Evolutionary conservation across 345 rosid genomes (phyloP).

Genomic region (Heritiera littoralis): DNA sequence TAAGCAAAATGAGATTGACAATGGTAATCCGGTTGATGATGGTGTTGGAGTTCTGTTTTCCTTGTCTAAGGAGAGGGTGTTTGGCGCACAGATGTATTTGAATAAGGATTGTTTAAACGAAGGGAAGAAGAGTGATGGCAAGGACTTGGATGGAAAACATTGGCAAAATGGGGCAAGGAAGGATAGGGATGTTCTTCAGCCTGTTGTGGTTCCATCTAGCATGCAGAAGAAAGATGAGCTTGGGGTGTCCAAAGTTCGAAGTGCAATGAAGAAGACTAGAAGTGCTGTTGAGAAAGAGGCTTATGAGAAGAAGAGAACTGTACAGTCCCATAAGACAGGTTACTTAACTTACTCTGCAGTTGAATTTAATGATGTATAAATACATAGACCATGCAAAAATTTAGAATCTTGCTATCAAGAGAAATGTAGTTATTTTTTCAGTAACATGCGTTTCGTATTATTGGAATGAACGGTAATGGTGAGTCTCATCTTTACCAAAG

Average conservation of each 20-base stretch:
- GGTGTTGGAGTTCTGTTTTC: constrained; percentile 87
- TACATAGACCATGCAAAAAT: not conserved
- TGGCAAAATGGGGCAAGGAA: constrained; percentile 45
- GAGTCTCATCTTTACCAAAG: constrained; percentile 30
- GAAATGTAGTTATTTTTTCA: not conserved
- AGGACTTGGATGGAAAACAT: constrained; percentile 42
- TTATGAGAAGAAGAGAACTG: constrained; percentile 47
- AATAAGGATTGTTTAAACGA: constrained; percentile 34
- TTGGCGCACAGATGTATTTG: constrained; percentile 41
- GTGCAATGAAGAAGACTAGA: constrained; percentile 69
- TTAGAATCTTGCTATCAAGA: not conserved
- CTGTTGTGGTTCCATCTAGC: constrained; percentile 49
- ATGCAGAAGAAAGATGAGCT: constrained; percentile 64
- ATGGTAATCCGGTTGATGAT: constrained; percentile 53
- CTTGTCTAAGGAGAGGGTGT: constrained; percentile 64
- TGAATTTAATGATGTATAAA: constrained; percentile 12
- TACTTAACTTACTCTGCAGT: constrained; percentile 18
- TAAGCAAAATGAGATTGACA: constrained; percentile 38
- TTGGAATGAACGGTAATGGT: constrained; percentile 21
- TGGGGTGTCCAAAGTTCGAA: constrained; percentile 52
- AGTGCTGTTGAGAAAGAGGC: constrained; percentile 46
- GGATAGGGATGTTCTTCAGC: constrained; percentile 63
- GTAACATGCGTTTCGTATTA: not conserved
- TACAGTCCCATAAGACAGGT: constrained; percentile 54
- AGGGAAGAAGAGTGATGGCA: constrained; percentile 43